phyloP scores from a whole-genome alignment of 148 eudicot species.

The Rhododendron henanense region DNA sequence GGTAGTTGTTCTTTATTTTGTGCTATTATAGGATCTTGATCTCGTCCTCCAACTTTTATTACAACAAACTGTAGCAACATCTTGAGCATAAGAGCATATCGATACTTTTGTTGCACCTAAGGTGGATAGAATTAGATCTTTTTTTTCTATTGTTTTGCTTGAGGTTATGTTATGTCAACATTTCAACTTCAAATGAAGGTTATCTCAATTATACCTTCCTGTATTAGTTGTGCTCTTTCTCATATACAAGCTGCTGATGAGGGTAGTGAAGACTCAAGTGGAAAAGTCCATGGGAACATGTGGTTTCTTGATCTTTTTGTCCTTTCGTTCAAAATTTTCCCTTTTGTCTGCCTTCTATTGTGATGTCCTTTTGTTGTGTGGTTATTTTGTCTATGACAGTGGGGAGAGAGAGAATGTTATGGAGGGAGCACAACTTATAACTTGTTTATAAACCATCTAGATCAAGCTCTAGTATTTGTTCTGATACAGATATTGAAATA shows the following conservation, averaged over 20 bases:
- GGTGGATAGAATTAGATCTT: neutral
- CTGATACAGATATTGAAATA: conserved; percentile 55
- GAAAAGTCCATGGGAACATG: neutral
- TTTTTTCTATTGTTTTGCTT: neutral
- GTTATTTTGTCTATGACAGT: neutral
- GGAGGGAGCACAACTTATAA: neutral
- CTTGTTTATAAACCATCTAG: neutral
- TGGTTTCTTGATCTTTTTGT: neutral
- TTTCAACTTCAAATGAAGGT: neutral
- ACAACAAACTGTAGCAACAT: neutral
- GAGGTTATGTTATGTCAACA: neutral
- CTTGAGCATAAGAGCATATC: neutral
- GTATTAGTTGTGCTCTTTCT: neutral
- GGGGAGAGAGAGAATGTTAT: neutral
- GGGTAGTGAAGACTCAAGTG: neutral
- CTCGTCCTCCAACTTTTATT: neutral
- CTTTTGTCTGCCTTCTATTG: neutral
- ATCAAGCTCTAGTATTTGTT: conserved; percentile 17
- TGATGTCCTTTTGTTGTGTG: neutral
- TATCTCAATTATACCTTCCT: neutral
- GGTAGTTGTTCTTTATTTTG: neutral
- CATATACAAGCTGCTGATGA: neutral
- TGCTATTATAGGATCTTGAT: neutral
- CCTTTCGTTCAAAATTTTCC: neutral
- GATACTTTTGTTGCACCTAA: neutral